Evolutionary conservation across 2,329 filamentous ascomycete genomes (phyloP), one percentile per base, ranked within the genome.

Genomic region (Neurospora sp.): DNA sequence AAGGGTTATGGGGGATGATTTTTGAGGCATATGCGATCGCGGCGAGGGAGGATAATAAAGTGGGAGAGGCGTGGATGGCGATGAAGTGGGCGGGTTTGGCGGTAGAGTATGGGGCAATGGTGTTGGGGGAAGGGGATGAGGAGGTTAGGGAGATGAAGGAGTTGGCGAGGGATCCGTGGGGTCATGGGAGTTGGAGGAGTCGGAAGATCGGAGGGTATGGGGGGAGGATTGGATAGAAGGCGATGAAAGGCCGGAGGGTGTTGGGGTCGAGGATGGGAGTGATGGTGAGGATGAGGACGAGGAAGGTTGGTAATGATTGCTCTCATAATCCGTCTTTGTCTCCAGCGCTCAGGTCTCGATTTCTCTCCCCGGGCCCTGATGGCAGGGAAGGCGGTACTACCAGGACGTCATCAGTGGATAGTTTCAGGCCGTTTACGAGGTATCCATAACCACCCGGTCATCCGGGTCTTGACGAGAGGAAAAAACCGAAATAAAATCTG

Each of bases 151-250:
- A 80, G 71, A 80, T 82, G 80, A 68, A 67, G 70, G 72, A 69
- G 71, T 72, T 82, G 62, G 78, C 74, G 0, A 72, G 72, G 17
- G 77, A 82, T 69, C 80, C 80, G 6, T 79, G 77, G 79, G 70
- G 65, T 11, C 81, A 82, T 74, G 81, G 80, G 80, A 81, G 77
- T 72, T 82, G 80, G 80, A 77, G 78, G 78, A 69, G 78, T 43
- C 78, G 77, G 77, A 76, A 68, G 69, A 73, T n/a, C 37, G 46
- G 38, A 46, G 33, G 23, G 28, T 65, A 36, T 46, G 3, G 19
- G 3, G 23, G 12, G 71, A 68, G 19, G 52, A 69, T 2, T 2
- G 6, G 15, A n/a, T 4, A 36, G 62, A 8, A 33, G 28, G 3
- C 4, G 62, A 11, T 6, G 62, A 38, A 11, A 52, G 19, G 28